phyloP scores from a whole-genome alignment of 169 alveolate species.

The Plasmodium vivax region DNA sequence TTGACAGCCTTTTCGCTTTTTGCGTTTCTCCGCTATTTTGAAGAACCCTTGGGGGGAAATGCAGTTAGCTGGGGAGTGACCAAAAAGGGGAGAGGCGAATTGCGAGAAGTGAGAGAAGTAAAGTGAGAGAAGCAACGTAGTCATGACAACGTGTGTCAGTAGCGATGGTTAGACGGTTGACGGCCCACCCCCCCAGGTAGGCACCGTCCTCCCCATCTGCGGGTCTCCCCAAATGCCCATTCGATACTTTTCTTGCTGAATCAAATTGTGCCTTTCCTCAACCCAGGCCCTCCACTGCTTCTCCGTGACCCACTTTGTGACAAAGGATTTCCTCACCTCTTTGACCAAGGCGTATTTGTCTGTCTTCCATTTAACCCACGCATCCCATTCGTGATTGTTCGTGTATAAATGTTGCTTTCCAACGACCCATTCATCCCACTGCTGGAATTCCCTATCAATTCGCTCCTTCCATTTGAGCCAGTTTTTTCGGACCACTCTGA shows the following conservation, averaged over 20 bases:
- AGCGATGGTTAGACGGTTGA: background rate
- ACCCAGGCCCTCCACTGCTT: slow-evolving; percentile 13
- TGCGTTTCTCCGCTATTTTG: background rate
- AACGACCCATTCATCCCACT: slow-evolving; percentile 3
- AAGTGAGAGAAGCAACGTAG: background rate
- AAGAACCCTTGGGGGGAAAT: background rate
- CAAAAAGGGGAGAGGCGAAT: background rate
- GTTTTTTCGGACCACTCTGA: background rate
- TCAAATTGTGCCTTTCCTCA: background rate
- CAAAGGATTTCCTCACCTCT: background rate
- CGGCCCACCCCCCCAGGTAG: background rate
- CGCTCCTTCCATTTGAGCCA: slow-evolving; percentile 6
- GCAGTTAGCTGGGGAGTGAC: background rate
- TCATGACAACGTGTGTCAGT: background rate
- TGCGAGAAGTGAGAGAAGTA: background rate
- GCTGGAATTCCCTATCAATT: background rate
- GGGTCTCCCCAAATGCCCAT: background rate
- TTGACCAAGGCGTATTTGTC: background rate
- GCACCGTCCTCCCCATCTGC: background rate
- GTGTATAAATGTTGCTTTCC: background rate
- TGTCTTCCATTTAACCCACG: background rate
- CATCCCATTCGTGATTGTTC: background rate
- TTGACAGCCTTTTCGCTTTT: no score
- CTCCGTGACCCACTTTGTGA: background rate
- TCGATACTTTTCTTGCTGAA: background rate